Conservation (phyloP, 1,284 basidiomycete genomes). For the Lignosus rhinocerotis region DNA sequence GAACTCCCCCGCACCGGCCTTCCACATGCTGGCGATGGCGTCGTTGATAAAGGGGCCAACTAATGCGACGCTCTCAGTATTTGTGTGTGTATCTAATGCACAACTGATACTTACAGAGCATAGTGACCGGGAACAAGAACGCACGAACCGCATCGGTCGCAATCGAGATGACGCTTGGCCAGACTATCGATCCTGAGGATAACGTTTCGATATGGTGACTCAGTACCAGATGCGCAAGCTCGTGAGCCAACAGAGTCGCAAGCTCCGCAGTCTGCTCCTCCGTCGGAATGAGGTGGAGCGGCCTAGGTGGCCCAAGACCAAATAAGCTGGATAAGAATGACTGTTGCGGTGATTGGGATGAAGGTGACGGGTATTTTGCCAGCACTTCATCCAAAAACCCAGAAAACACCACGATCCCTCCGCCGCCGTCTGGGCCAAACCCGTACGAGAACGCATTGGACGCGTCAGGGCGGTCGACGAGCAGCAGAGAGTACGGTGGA, state of each 20-base stretch:
- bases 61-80: slow-evolving; percentile 5
- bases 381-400: slow-evolving; percentile 86
- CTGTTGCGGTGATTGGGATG: slow-evolving; percentile 28
- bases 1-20: slow-evolving; percentile 73
- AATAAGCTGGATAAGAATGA: slow-evolving; percentile 55
- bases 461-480: slow-evolving; percentile 79
- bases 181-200: slow-evolving; percentile 77
- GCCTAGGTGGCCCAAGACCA: slow-evolving; percentile 36
- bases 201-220: slow-evolving; percentile 89
- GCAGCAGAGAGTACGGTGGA: slow-evolving; percentile 82
- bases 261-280: slow-evolving; percentile 80
- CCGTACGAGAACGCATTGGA: slow-evolving; percentile 90
- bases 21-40: slow-evolving; percentile 79
- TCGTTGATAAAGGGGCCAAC: slow-evolving; percentile 90
- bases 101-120: slow-evolving; percentile 49
- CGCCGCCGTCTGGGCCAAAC: slow-evolving; percentile 86
- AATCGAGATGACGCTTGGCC: slow-evolving; percentile 80
- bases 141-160: slow-evolving; percentile 74
- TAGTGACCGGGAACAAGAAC: slow-evolving; percentile 82
- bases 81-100: too few relatives aligned
- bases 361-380: slow-evolving; percentile 37
- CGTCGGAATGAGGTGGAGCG: slow-evolving; percentile 59
- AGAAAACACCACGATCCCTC: slow-evolving; percentile 87
- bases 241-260: slow-evolving; percentile 85
- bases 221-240: slow-evolving; percentile 83